Base-by-base conservation (phyloP, 257 asterid genomes). In the Cordia subcordata region DNA sequence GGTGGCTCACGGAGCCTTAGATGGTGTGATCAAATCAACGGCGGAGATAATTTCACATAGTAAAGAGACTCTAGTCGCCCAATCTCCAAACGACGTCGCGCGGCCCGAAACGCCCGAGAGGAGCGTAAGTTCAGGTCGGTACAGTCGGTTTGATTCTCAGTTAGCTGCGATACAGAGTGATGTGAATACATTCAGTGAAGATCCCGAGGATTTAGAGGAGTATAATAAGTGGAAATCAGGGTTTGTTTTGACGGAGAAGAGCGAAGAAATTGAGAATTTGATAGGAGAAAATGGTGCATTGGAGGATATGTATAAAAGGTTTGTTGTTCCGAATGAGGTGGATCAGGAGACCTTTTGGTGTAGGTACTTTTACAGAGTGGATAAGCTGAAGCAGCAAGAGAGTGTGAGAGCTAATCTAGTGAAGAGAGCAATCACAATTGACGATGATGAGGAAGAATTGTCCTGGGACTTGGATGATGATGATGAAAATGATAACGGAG, bases 401-500 rank as follows among this genome's bases (percentile, higher is more conserved):
- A 82, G 66, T 57, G 75, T 85, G n/a, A 79, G 95, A 49, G 98
- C 80, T 38, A 82, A 72, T 63, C 87, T 87, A 38, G 96, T 90
- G 65, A 90, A 57, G 78, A 74, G 96, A 68, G 91, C 87, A 8
- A 85, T 79, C 44, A 66, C 84, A 0, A 73, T 77, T 53, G 96
- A 87, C 63, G 82, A 79, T 16, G 94, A 82, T 8, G 95, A 87
- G 6, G 96, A 86, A 60, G 98, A 85, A 66, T 79, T 85, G 52
- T 76, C 94, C 8, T 90, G 96, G 98, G 98, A 90, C 61, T 82
- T 90, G 1, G 96, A 90, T 20, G 95, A 86, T 27, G 94, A 81
- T 0, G 90, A 75, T 1, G 85, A 83, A 3, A 57, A 68, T 0
- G 62, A 61, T 44, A 16, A 20, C 40, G 66, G 16, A 53, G 3